Evolutionary conservation across 192 early-diverging fungal species (phyloP), one percentile per base, ranked within the genome.

Genomic region (Coemansia sp.): DNA sequence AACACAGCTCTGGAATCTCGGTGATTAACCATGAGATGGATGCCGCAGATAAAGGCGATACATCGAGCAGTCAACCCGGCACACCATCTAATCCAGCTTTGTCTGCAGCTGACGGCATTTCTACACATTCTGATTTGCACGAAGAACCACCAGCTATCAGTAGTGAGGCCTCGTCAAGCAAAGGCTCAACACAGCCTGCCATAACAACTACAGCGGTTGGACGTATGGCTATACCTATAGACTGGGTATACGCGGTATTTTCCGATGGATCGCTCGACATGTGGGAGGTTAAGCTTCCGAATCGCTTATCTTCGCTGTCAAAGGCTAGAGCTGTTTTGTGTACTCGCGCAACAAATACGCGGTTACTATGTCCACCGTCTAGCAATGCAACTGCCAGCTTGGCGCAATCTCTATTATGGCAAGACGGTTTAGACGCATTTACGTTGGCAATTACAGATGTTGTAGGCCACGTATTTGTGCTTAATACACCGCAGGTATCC

Each of bases 381-480:
- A 53, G 12, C 36, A 50, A 11, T 21, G 4, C 44, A 1, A 5
- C 31, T 15, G 28, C 15, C 49, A 21, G 10, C 6, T 47, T 55
- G 17, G 3, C 55, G 17, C 55, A 17, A 6, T 73, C 71, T 4
- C 26, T 73, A 26, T 46, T 67, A 2, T 73, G 71, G 71, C 42
- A 31, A 11, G 19, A 20, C 5, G 51, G 23, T 0, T 8, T 9
- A 5, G 28, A 51, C 12, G n/a, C 22, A 3, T 25, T 60, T 8
- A 37, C 31, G 1, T 36, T 81, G 44, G 69, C 72, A 15, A 7
- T 70, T 14, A 60, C 47, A 9, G 78, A 81, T 37, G 11, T 53
- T 4, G 65, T 74, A n/a, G 78, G 78, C 1, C 78, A 81, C 26
- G 55, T 81, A 10, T 74, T 70, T 44, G 21, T 74, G 20, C 46